Evolutionary conservation across 805 yeast genomes (phyloP).

Genomic region (Zygotorulaspora florentina): DNA sequence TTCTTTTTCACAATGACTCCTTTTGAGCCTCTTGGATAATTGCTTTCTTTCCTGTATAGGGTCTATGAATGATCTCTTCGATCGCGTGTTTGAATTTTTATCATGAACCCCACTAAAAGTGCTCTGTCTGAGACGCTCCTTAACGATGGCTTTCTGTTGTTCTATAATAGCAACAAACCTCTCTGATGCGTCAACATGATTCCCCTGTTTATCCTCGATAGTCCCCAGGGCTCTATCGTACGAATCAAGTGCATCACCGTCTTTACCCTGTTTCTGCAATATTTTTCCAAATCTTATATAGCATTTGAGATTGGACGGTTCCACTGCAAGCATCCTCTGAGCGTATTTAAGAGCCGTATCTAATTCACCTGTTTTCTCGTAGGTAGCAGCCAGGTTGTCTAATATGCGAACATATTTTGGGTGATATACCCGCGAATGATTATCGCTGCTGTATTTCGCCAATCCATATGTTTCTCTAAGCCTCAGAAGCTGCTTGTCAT

Average conservation of each 20-base stretch:
- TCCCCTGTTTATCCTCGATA: constrained; percentile 12
- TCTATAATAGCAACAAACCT: constrained; percentile 14
- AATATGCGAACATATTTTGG: constrained; percentile 26
- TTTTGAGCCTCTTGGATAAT: constrained; percentile 1
- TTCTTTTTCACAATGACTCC: neutral
- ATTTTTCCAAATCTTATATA: constrained; percentile 29
- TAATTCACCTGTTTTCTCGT: constrained; percentile 27
- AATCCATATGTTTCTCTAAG: constrained; percentile 14
- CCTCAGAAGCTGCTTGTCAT: constrained; percentile 16
- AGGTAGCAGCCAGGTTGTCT: constrained; percentile 29
- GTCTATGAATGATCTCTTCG: constrained; percentile 19
- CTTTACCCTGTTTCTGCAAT: constrained; percentile 19
- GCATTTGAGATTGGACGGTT: constrained; percentile 28
- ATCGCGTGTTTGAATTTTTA: neutral
- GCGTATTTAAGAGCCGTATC: constrained; percentile 23
- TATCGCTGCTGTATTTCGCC: constrained; percentile 4
- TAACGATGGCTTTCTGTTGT: constrained; percentile 16
- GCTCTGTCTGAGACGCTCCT: constrained; percentile 6
- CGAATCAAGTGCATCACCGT: constrained; percentile 20
- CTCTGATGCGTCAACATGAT: constrained; percentile 13
- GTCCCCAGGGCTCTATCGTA: constrained; percentile 20
- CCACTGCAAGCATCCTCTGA: constrained; percentile 21
- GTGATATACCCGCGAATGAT: constrained; percentile 20
- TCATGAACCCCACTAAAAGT: neutral
- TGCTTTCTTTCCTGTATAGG: constrained; percentile 20